phyloP scores from a whole-genome alignment of 169 alveolate species.

The Sarcocystis neurona region DNA sequence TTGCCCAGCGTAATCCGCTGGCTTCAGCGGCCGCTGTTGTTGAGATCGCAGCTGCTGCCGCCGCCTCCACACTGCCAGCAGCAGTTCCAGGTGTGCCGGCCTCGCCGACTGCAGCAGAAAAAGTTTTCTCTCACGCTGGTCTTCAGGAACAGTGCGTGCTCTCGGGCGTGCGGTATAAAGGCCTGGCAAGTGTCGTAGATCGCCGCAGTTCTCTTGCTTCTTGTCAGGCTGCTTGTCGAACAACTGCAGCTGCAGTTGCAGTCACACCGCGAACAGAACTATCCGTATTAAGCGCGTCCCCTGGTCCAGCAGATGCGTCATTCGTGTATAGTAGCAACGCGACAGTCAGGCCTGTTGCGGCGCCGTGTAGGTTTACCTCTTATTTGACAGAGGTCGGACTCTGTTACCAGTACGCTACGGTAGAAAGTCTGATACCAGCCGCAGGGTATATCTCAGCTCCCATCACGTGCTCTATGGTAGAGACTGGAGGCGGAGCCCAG shows the following conservation, averaged over 20 bases:
- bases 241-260: conserved; percentile 17
- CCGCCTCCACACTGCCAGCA: not conserved
- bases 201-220: conserved; percentile 25
- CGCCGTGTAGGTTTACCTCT: conserved; percentile 3
- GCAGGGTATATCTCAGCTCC: conserved; percentile 28
- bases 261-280: not conserved
- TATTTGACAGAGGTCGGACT: conserved; percentile 5
- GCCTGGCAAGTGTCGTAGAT: conserved; percentile 19
- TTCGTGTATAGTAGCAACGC: too few relatives aligned
- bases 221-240: conserved; percentile 23
- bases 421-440: conserved; percentile 15
- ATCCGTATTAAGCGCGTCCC: too few relatives aligned
- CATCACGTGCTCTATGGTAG: conserved; percentile 11
- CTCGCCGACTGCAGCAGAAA: not conserved
- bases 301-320: too few relatives aligned
- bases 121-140: not conserved
- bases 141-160: conserved; percentile 18
- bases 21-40: too few relatives aligned
- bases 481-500: too few relatives aligned
- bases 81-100: not conserved
- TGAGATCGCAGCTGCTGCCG: too few relatives aligned
- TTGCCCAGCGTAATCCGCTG: too few relatives aligned
- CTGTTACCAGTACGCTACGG: conserved; percentile 35
- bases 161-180: not conserved
- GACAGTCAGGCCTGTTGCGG: too few relatives aligned